Evolutionary conservation across 768 basidiomycete species (phyloP).

Genomic region (Ramaria rubella): DNA sequence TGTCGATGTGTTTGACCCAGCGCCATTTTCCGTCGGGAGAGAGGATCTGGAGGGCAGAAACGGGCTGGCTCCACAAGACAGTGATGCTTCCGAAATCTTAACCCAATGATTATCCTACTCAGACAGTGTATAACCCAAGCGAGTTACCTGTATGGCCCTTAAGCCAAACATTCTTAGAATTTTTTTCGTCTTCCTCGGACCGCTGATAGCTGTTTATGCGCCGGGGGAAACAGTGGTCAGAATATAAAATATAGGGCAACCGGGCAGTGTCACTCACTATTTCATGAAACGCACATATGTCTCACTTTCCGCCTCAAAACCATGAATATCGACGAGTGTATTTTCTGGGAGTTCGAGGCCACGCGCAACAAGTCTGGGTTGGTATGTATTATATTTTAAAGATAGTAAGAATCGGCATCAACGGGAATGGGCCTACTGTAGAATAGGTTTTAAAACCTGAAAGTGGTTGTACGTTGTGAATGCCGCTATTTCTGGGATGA

Average conservation of each 20-base stretch:
- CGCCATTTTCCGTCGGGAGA: conserved; percentile 32
- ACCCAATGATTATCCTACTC: neutral
- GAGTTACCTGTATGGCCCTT: conserved; percentile 32
- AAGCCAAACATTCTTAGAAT: conserved; percentile 27
- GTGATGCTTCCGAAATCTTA: conserved; percentile 30
- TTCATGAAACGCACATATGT: conserved; percentile 57
- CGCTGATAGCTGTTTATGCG: conserved; percentile 25
- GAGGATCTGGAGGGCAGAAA: conserved; percentile 31
- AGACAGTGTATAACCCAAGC: neutral
- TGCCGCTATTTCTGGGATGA: conserved; percentile 45
- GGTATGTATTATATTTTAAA: conserved; percentile 16
- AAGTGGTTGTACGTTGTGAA: conserved; percentile 48
- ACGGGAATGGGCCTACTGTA: neutral
- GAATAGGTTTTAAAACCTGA: conserved; percentile 36
- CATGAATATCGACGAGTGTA: conserved; percentile 41
- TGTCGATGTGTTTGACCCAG: conserved; percentile 30
- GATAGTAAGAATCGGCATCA: neutral
- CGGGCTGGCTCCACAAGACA: conserved; percentile 33
- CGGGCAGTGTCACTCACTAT: conserved; percentile 36
- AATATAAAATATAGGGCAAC: neutral
- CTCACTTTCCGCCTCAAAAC: conserved; percentile 33
- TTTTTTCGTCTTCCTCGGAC: conserved; percentile 26
- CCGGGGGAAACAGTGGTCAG: neutral
- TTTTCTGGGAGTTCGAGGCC: conserved; percentile 53
- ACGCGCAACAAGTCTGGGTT: conserved; percentile 39